phyloP scores from a whole-genome alignment of 306 rosid species.

The Senna tora region DNA sequence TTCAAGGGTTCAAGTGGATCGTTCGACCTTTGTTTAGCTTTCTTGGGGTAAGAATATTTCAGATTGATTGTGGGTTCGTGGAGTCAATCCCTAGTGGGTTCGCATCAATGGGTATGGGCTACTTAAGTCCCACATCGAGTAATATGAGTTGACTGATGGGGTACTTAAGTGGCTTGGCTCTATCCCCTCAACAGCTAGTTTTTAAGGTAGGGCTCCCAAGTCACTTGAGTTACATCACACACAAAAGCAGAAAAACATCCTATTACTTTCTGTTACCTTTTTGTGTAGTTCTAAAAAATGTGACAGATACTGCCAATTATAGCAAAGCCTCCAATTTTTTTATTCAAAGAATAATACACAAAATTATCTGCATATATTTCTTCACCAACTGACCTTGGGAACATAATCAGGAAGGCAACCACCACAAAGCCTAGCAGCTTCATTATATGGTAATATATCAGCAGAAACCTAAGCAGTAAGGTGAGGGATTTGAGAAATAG shows the following conservation, averaged over 20 bases:
- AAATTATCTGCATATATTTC: slow-evolving; percentile 19
- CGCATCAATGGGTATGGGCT: no score
- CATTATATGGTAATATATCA: slow-evolving; percentile 58
- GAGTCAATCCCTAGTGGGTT: no score
- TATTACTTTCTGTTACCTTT: slow-evolving; percentile 1
- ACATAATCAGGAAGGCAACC: slow-evolving; percentile 77
- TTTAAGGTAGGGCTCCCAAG: no score
- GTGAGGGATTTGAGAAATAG: slow-evolving; percentile 34
- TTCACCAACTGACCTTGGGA: slow-evolving; percentile 58
- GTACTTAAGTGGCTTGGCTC: no score
- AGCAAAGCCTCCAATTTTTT: slow-evolving; percentile 23
- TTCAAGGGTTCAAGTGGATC: no score
- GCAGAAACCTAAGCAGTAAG: slow-evolving; percentile 51
- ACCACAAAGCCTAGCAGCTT: slow-evolving; percentile 68
- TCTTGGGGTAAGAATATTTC: no score
- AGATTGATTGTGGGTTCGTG: no score
- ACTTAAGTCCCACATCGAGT: no score
- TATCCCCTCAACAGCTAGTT: no score
- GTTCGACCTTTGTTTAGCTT: no score
- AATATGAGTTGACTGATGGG: no score
- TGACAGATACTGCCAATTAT: slow-evolving; percentile 12
- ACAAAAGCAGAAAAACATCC: slow-evolving; percentile 28
- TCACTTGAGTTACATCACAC: no score
- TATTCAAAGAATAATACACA: slow-evolving; percentile 1
- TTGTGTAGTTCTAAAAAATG: not conserved